Base-by-base conservation (phyloP, 2,329 filamentous ascomycete genomes). In the Pseudogymnoascus sp. region DNA sequence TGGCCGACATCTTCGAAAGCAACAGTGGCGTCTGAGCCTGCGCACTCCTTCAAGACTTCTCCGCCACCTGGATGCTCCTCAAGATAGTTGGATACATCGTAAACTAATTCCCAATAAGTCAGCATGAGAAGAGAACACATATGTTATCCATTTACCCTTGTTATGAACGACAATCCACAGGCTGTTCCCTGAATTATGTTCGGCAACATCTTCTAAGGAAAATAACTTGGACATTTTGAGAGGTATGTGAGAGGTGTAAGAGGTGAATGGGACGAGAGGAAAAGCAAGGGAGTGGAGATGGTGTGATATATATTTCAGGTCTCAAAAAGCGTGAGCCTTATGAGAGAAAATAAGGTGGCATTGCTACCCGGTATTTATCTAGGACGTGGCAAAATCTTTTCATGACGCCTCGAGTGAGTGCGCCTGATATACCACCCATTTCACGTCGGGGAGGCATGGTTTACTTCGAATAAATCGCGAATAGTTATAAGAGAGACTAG, bases 1-100 rank as follows among this genome's bases (percentile, higher is more conserved):
- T 96, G 91, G 50, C 90, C 90, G 38, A 91, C 89, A 71, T 93
- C 88, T 77, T 95, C 90, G 71, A 93, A 95, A 44, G 86, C 88
- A 73, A 90, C 87, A 47, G 88, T 90, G 59, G 88, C 87, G 76
- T 95, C 90, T 69, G 87, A 86, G 64, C 91, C 91, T 69, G 82
- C 90, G 28, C 90, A 87, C 67, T 93, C 90, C 65, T 90, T 79
- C 42, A 95, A 79, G 65, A 93, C 84, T 71, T 93, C 89, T 71
- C 88, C 85, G 73, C 91, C 91, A 69, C 90, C 90, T 62, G 85
- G 85, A 65, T 87, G 85, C 64, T 87, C 83, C 23, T 80, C 74
- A 1, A 83, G 65, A 66, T 86, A 87, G 47, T 79, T 77, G 1
- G 84, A 80, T 10, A 86, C 74, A 70, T 87, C 76, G 68, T 85